Conservation (phyloP, 352 stramenopile genomes). For the Phytophthora megakarya region DNA sequence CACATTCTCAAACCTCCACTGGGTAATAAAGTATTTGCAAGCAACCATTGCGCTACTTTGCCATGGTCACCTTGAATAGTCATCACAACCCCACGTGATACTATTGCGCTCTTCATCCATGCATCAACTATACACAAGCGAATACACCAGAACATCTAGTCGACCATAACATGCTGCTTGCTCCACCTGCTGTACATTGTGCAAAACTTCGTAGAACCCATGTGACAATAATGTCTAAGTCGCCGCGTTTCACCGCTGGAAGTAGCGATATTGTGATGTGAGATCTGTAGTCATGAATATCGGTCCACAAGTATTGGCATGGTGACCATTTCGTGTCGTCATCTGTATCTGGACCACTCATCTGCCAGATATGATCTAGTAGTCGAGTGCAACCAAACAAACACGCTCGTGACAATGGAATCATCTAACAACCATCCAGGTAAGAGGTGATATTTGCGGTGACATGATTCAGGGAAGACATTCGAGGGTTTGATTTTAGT, state of each 20-base stretch:
- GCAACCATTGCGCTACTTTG: conserved; percentile 11
- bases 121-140: conserved; percentile 6
- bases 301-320: conserved; percentile 5
- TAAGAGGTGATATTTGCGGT: conserved; percentile 14
- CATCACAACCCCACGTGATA: conserved; percentile 21
- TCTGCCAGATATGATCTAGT: conserved; percentile 25
- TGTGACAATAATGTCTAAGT: conserved; percentile 13
- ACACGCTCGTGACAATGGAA: conserved; percentile 15
- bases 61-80: conserved; percentile 9
- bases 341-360: conserved; percentile 4
- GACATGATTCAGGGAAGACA: conserved; percentile 10
- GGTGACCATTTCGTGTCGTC: conserved; percentile 9
- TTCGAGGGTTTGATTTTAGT: no score
- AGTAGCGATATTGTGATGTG: conserved; percentile 18
- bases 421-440: conserved; percentile 19
- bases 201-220: conserved; percentile 20
- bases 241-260: background rate
- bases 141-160: conserved; percentile 17
- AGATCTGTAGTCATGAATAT: conserved; percentile 17
- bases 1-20: background rate
- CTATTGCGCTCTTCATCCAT: background rate
- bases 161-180: conserved; percentile 11
- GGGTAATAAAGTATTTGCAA: conserved; percentile 9
- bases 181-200: conserved; percentile 20
- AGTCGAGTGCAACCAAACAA: conserved; percentile 2